Percentiles rank a stretch among this genome's conserved stretches.
phyloP scores from a whole-genome alignment of 345 rosid genomes.

The Dimocarpus longan region DNA sequence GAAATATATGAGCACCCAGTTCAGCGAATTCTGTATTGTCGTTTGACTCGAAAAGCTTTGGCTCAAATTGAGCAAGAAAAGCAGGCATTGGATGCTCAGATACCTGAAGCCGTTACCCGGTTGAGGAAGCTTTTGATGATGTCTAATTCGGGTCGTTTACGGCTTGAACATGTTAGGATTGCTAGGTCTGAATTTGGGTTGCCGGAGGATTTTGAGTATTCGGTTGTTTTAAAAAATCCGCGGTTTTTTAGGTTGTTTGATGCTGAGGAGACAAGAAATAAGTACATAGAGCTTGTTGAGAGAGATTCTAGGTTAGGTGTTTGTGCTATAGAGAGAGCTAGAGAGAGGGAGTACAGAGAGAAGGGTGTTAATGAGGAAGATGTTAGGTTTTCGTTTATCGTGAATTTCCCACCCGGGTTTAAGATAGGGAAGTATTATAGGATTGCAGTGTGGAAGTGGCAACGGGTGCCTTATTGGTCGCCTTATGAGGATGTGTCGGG shows the following conservation, averaged over 20 bases:
- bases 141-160: constrained; percentile 71
- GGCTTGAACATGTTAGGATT: constrained; percentile 81
- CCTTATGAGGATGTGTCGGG: constrained; percentile 88
- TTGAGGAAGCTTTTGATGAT: constrained; percentile 79
- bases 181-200: constrained; percentile 81
- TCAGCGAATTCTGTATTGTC: constrained; percentile 73
- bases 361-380: constrained; percentile 86
- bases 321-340: constrained; percentile 75
- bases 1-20: constrained; percentile 94
- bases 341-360: constrained; percentile 87
- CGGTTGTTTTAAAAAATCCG: constrained; percentile 71
- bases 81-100: constrained; percentile 57
- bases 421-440: constrained; percentile 86
- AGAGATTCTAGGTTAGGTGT: constrained; percentile 54
- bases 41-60: constrained; percentile 65
- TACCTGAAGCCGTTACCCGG: constrained; percentile 68
- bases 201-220: constrained; percentile 90
- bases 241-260: constrained; percentile 65
- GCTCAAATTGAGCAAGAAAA: constrained; percentile 70
- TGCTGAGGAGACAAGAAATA: constrained; percentile 72
- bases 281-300: constrained; percentile 78
- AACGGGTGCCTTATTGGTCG: constrained; percentile 89
- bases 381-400: constrained; percentile 73
- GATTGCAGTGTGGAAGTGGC: constrained; percentile 98
- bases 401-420: constrained; percentile 93